These are phyloP conservation scores for Monilinia polystroma DNA, from an alignment of 2,329 filamentous ascomycete genomes.

Conservation along the genomic window DNA sequence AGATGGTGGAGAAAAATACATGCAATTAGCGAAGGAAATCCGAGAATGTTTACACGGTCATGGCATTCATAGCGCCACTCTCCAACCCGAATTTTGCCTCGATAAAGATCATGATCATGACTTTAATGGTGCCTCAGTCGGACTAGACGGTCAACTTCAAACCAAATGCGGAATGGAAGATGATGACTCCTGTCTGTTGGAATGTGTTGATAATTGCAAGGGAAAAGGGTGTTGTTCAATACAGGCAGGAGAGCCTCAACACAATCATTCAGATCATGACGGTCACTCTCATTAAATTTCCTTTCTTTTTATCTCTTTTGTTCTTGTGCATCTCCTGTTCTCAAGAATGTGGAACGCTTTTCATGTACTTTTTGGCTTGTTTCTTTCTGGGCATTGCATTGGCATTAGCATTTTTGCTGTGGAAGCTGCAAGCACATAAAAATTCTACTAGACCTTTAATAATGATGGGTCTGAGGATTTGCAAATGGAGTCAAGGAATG, in stretches of 20 bases:
- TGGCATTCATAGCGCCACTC: conserved; percentile 94
- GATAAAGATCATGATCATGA: conserved; percentile 44
- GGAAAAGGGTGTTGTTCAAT: conserved; percentile 39
- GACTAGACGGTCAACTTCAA: conserved; percentile 36
- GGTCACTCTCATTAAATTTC: conserved; percentile 35
- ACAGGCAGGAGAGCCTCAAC: conserved; percentile 30
- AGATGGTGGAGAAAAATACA: conserved; percentile 77
- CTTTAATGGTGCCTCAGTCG: conserved; percentile 26
- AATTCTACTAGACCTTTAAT: conserved; percentile 2
- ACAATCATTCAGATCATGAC: conserved; percentile 37
- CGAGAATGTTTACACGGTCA: conserved; percentile 89
- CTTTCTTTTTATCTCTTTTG: not conserved
- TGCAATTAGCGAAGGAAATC: conserved; percentile 81
- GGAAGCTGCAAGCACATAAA: not conserved
- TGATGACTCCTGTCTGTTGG: conserved; percentile 38
- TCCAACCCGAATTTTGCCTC: conserved; percentile 84
- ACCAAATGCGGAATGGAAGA: conserved; percentile 32
- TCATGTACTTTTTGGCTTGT: not conserved
- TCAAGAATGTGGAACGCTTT: not conserved
- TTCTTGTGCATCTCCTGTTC: not conserved
- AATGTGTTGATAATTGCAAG: conserved; percentile 41
- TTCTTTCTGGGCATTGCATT: conserved; percentile 7
- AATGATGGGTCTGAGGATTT: conserved; percentile 6
- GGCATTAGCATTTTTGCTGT: not conserved
- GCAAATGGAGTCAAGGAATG: not conserved